phyloP scores from a whole-genome alignment of 2,329 filamentous ascomycete species.

The Penicillium oxalicum region DNA sequence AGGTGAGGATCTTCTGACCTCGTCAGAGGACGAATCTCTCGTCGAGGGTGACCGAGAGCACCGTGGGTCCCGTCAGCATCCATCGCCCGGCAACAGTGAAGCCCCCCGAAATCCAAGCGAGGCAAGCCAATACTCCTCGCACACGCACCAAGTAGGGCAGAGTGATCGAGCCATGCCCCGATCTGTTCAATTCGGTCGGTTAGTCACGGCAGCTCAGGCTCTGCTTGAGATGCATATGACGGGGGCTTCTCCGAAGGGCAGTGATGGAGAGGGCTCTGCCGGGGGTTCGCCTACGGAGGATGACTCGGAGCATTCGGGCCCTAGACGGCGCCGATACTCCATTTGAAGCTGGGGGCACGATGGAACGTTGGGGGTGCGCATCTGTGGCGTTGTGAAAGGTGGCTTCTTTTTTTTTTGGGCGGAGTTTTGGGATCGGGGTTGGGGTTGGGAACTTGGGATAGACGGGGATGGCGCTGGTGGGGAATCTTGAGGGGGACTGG shows the following conservation, averaged over 20 bases:
- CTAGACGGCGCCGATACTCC: no score
- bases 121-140: slow-evolving; percentile 7
- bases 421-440: not conserved
- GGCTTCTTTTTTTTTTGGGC: no score
- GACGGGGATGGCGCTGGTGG: no score
- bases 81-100: not conserved
- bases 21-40: slow-evolving; percentile 11
- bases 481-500: no score
- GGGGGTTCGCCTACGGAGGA: not conserved
- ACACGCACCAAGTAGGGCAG: slow-evolving; percentile 2
- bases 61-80: not conserved
- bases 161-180: not conserved
- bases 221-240: slow-evolving; percentile 33
- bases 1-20: slow-evolving; percentile 5
- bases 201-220: slow-evolving; percentile 35
- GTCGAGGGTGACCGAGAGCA: slow-evolving; percentile 14
- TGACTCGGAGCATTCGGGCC: no score
- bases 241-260: slow-evolving; percentile 15
- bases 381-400: no score
- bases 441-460: no score
- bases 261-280: slow-evolving; percentile 7
- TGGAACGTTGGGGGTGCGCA: no score
- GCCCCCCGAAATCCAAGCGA: not conserved
- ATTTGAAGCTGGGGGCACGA: no score
- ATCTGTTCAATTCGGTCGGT: slow-evolving; percentile 22